These are phyloP conservation scores for Brassica incana DNA, from an alignment of 345 rosid species.

Conservation along the genomic window DNA sequence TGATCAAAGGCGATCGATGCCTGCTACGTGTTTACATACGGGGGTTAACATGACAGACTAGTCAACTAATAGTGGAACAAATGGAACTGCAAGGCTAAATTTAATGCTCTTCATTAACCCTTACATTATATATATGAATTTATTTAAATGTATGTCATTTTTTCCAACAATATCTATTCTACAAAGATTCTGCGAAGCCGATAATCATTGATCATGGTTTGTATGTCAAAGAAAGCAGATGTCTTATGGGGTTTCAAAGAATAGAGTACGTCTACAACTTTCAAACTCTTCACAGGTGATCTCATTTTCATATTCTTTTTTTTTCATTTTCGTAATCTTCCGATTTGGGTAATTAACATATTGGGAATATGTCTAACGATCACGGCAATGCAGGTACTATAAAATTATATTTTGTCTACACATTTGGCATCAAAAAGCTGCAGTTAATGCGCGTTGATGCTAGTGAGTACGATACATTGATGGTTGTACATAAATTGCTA, in stretches of 20 bases:
- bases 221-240: neutral
- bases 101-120: neutral
- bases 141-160: no score
- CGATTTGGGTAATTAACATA: constrained; percentile 5
- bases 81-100: neutral
- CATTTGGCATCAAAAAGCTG: no score
- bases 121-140: no score
- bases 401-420: no score
- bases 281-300: constrained; percentile 64
- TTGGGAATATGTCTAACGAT: constrained; percentile 8
- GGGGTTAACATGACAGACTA: neutral
- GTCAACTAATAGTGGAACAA: no score
- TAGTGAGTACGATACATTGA: no score
- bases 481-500: no score
- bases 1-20: neutral
- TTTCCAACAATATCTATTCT: no score
- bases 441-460: no score
- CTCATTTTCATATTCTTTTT: neutral
- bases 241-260: neutral
- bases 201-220: neutral
- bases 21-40: neutral
- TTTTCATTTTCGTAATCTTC: neutral
- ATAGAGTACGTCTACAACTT: neutral
- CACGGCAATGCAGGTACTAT: no score
- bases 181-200: neutral